Evolutionary conservation across 495 filamentous ascomycete species (phyloP), one percentile per base, ranked within the genome.

Genomic region (Aspergillus steynii): DNA sequence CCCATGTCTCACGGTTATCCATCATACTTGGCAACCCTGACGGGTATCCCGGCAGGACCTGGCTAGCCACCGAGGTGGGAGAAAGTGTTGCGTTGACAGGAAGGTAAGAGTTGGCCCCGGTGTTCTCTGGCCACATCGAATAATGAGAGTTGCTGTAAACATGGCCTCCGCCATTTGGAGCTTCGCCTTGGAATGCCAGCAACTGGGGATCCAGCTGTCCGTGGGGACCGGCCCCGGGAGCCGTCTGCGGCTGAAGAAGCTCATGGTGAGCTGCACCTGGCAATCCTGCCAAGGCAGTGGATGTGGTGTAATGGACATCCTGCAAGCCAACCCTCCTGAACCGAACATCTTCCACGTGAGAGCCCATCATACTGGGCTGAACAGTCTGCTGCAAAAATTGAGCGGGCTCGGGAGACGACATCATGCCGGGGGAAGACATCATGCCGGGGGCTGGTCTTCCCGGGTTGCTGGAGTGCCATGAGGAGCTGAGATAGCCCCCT

Each of bases 351-450:
- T 74, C 69, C 53, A 73, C 42, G 57, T 70, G 64, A 20, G 65
- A 47, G 6, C 58, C 65, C 53, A 68, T 52, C 45, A 66, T 61
- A 50, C 71, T 72, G 26, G 72, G 68, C 47, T 47, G 69, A 55
- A 85, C 75, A 10, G 77, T 82, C 42, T 79, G 79, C 60, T 88
- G 86, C 64, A 88, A 86, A 73, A 90, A 92, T 53, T 87, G 83
- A 46, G 80, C 71, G 29, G 72, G 77, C 61, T 77, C 83, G 60
- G 58, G 74, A 61, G 70, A 81, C 54, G 72, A 80, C 79, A 83
- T 87, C 75, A 74, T 77, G 29, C 77, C 65, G 5, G 88, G 83
- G 52, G 85, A 81, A 55, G 72, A 80, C 79, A 83, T 87, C 75
- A 74, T 77, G 29, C 77, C 65, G 5, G 88, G 83, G 52, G 85